These are phyloP conservation scores for Thielaviopsis euricoi DNA, from an alignment of 2,329 filamentous ascomycete species.

Conservation along the genomic window DNA sequence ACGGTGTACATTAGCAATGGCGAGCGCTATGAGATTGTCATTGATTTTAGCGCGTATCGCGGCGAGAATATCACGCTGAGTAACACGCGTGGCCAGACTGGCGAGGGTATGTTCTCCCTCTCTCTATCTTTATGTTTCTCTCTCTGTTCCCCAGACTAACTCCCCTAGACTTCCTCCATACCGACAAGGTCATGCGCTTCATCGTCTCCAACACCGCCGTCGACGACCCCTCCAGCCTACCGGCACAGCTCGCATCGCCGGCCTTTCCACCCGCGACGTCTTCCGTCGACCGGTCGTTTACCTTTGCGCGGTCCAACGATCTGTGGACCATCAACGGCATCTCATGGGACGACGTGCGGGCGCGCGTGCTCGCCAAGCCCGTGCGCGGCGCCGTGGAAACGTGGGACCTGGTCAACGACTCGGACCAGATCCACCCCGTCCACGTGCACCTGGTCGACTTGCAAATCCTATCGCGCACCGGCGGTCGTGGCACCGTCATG, in stretches of 20 bases:
- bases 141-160: not conserved
- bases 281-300: conserved; percentile 27
- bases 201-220: conserved; percentile 24
- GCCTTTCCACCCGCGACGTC: conserved; percentile 21
- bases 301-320: conserved; percentile 26
- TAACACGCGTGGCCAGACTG: conserved; percentile 15
- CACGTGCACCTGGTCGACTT: conserved; percentile 46
- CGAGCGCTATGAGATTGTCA: conserved; percentile 39
- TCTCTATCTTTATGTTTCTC: not conserved
- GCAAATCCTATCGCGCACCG: conserved; percentile 31
- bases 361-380: conserved; percentile 32
- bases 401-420: conserved; percentile 33
- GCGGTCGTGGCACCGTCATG: conserved; percentile 24
- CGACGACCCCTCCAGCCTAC: conserved; percentile 22
- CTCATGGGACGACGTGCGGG: conserved; percentile 27
- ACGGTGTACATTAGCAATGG: conserved; percentile 30
- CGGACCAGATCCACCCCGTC: conserved; percentile 34
- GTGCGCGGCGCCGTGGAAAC: conserved; percentile 29
- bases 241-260: conserved; percentile 20
- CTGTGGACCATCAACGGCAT: conserved; percentile 36
- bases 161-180: conserved; percentile 30
- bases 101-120: conserved; percentile 3
- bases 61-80: conserved; percentile 29
- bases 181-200: conserved; percentile 36
- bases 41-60: conserved; percentile 34